phyloP scores from a whole-genome alignment of 164 flowering plant species.

The Magnolia kwangsiensis region DNA sequence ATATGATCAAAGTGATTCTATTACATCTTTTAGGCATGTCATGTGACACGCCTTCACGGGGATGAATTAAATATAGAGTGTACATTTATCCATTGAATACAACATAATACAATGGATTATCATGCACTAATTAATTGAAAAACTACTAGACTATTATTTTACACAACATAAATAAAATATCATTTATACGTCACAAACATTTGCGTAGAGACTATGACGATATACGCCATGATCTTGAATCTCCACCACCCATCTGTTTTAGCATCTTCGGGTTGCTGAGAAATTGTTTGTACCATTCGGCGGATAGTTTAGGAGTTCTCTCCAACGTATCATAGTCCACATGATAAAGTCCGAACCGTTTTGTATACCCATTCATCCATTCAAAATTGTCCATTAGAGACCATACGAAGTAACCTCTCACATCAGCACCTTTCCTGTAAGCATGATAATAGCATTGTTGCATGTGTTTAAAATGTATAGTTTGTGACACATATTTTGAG shows the following conservation, averaged over 20 bases:
- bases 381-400: constrained; percentile 41
- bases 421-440: constrained; percentile 13
- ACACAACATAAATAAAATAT: too few relatives aligned
- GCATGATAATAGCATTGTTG: neutral
- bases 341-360: constrained; percentile 32
- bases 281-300: constrained; percentile 36
- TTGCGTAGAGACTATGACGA: neutral
- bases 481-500: neutral
- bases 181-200: neutral
- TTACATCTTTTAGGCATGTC: too few relatives aligned
- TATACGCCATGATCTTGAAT: neutral
- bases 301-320: constrained; percentile 39
- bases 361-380: constrained; percentile 30
- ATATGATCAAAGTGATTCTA: too few relatives aligned
- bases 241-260: neutral
- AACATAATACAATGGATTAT: too few relatives aligned
- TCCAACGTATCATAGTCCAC: constrained; percentile 29
- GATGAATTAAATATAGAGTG: too few relatives aligned
- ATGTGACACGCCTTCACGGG: too few relatives aligned
- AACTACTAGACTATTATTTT: too few relatives aligned
- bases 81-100: too few relatives aligned
- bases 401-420: constrained; percentile 31
- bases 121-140: too few relatives aligned
- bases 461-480: too few relatives aligned
- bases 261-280: constrained; percentile 3